Conservation (phyloP, 2,329 filamentous ascomycete genomes). For the Ophiognomonia clavigignenti-juglandacearum region DNA sequence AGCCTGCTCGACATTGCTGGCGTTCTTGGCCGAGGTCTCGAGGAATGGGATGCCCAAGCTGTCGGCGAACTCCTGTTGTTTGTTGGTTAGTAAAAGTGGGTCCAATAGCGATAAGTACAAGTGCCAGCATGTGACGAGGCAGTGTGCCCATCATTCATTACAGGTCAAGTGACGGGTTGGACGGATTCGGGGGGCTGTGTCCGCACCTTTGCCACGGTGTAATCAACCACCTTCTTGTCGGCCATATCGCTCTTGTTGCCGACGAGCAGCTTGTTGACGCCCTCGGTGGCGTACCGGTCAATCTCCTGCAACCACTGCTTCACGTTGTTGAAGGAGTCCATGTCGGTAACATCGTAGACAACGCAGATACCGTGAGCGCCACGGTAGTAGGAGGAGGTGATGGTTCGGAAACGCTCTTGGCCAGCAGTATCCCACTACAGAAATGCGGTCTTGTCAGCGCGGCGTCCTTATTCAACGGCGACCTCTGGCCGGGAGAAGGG, state of each 20-base stretch:
- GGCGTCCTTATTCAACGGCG: too few species aligned
- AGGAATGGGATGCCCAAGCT: constrained; percentile 98
- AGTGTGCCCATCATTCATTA: not conserved
- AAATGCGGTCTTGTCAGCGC: constrained; percentile 24
- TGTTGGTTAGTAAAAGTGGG: constrained; percentile 14
- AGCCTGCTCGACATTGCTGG: constrained; percentile 98
- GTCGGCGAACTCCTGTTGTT: constrained; percentile 86
- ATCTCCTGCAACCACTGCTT: constrained; percentile 99
- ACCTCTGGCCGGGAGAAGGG: not conserved
- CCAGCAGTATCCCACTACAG: constrained; percentile 95
- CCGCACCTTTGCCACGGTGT: constrained; percentile 95
- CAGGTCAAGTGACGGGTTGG: not conserved
- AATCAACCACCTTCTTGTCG: constrained; percentile 99
- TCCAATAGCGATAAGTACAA: constrained; percentile 5
- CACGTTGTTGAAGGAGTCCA: constrained; percentile 99
- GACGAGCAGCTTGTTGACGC: constrained; percentile 98
- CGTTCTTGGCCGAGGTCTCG: constrained; percentile 99
- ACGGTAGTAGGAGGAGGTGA: constrained; percentile 99
- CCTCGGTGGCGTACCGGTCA: constrained; percentile 97
- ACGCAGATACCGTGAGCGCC: constrained; percentile 99
- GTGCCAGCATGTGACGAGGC: constrained; percentile 11
- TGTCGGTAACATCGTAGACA: constrained; percentile 99
- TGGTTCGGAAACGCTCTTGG: constrained; percentile 99
- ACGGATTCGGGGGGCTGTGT: not conserved
- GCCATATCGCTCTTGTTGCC: constrained; percentile 99